These are phyloP conservation scores for Myxozyma lipomycoides DNA, from an alignment of 805 yeast species.

Conservation along the genomic window DNA sequence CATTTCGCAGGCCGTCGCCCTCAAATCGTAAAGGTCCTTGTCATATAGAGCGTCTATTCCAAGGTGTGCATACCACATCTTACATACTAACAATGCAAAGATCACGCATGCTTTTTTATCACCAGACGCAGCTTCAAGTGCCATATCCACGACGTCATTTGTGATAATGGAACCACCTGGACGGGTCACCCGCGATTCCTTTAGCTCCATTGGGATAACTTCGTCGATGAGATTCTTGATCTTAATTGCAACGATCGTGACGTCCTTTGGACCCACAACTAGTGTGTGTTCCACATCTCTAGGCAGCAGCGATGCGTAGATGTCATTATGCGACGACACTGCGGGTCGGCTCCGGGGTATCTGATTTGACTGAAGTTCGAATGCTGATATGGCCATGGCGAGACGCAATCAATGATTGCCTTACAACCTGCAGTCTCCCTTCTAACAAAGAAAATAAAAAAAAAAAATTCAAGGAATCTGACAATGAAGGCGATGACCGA, in stretches of 20 bases:
- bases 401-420: too few species aligned
- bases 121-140: conserved; percentile 77
- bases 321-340: background rate
- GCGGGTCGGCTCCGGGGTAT: conserved; percentile 6
- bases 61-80: conserved; percentile 69
- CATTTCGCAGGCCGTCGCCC: conserved; percentile 69
- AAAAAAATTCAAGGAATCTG: too few species aligned
- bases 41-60: conserved; percentile 60
- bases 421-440: background rate
- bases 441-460: background rate
- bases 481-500: too few species aligned
- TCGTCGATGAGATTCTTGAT: conserved; percentile 69
- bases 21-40: conserved; percentile 54
- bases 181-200: conserved; percentile 46
- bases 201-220: conserved; percentile 63
- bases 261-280: conserved; percentile 63
- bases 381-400: conserved; percentile 21
- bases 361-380: conserved; percentile 12
- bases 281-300: conserved; percentile 34
- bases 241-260: conserved; percentile 58
- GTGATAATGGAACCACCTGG: conserved; percentile 57
- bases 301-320: conserved; percentile 13
- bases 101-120: conserved; percentile 60
- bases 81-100: conserved; percentile 69
- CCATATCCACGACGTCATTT: conserved; percentile 54